Evolutionary conservation across 1,139 yeast species (phyloP).

Genomic region (Zygoascus meyerae): DNA sequence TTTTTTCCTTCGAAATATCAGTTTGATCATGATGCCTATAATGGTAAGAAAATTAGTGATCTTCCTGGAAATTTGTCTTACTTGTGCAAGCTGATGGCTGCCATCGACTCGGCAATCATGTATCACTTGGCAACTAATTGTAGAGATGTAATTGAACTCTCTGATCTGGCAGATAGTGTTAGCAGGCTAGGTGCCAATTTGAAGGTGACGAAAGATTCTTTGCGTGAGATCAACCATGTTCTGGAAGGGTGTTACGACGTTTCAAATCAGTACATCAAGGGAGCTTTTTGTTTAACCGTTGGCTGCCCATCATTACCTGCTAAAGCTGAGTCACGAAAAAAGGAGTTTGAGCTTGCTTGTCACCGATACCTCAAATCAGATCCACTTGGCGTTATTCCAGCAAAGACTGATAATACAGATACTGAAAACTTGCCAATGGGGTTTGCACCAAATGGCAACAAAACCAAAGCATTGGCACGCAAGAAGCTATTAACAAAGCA

Average conservation of each 20-base stretch:
- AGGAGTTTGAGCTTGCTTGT: conserved; percentile 11
- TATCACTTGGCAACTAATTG: conserved; percentile 21
- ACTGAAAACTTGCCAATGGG: background rate
- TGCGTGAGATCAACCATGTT: conserved; percentile 25
- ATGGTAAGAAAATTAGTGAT: conserved; percentile 2
- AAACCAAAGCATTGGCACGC: background rate
- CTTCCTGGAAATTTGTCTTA: conserved; percentile 6
- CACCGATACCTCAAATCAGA: conserved; percentile 7
- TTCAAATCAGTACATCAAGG: conserved; percentile 1
- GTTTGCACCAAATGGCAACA: conserved; percentile 10
- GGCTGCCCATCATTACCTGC: conserved; percentile 9
- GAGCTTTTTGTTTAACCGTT: conserved; percentile 12
- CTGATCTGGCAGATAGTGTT: conserved; percentile 18
- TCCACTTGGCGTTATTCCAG: conserved; percentile 9
- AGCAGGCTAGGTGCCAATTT: conserved; percentile 20
- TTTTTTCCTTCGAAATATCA: conserved; percentile 1
- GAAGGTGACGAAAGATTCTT: conserved; percentile 19
- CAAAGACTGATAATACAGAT: conserved; percentile 6
- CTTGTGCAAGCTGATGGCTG: conserved; percentile 15
- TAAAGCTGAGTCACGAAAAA: conserved; percentile 11
- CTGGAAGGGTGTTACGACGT: conserved; percentile 26
- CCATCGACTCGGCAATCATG: conserved; percentile 22
- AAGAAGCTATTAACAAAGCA: conserved; percentile 16
- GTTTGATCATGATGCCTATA: conserved; percentile 1
- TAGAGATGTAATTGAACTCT: conserved; percentile 17